phyloP scores from a whole-genome alignment of 176 grass and related monocot genomes.

The Cenchrus purpureus region DNA sequence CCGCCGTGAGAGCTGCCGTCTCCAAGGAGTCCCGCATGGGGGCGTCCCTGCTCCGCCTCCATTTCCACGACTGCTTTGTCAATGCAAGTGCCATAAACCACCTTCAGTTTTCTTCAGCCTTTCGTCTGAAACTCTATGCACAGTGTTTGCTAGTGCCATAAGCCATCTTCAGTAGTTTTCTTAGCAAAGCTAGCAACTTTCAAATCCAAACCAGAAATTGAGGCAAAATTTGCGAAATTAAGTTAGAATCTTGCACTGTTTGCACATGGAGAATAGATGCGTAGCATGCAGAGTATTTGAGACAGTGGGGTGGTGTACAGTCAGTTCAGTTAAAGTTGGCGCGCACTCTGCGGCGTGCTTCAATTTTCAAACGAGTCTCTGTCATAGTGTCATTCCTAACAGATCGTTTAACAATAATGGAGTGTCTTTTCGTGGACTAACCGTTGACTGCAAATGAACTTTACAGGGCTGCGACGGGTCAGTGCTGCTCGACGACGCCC shows the following conservation, averaged over 20 bases:
- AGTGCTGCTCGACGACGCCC: conserved; percentile 55
- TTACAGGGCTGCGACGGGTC: conserved; percentile 59
- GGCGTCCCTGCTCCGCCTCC: conserved; percentile 60
- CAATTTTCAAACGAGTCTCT: background rate
- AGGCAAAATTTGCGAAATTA: background rate
- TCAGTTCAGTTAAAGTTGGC: background rate
- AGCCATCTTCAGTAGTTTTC: background rate
- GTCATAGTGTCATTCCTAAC: background rate
- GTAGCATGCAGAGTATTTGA: background rate
- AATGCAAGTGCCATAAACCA: conserved; percentile 30
- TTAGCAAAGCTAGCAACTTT: background rate
- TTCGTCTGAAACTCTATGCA: background rate
- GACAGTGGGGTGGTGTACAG: background rate
- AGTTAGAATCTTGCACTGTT: background rate
- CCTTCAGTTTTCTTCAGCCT: background rate
- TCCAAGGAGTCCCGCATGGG: conserved; percentile 67
- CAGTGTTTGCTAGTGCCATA: background rate
- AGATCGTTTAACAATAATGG: background rate
- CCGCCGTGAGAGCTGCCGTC: conserved; percentile 53
- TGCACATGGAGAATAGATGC: background rate
- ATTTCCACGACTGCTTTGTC: conserved; percentile 66
- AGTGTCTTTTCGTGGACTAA: conserved; percentile 33
- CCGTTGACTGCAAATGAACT: background rate
- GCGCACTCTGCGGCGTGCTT: conserved; percentile 1
- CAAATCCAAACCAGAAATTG: background rate